Base-by-base conservation (phyloP, 2,329 filamentous ascomycete genomes). In the Allantophomopsis lycopodina region DNA sequence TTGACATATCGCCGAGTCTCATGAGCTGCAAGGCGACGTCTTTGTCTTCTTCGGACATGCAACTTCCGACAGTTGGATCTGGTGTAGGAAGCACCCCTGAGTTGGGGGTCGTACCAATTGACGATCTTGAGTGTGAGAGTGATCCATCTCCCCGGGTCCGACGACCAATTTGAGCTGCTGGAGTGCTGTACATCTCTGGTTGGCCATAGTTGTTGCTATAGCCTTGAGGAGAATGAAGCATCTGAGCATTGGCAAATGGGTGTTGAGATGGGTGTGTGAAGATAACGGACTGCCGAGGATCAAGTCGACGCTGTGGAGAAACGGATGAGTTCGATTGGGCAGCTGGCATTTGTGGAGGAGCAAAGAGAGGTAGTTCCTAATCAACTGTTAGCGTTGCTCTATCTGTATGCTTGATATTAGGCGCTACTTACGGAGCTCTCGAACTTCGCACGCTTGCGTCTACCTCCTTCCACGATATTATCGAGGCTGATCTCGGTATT, bases 401-500 rank as follows among this genome's bases (percentile, higher is more conserved):
- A 12, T 3, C 3, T 28, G 23, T 28, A 10, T 12, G 7, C 3
- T 28, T 10, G 8, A 6, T 12, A 28, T 28, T 14, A 17, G 46
- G 32, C 32, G 34, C 34, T 42, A 71, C 89, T 79, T 81, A 96
- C 89, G 62, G 89, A 95, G 66, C 89, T 96, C 61, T 96, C 89
- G 64, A 82, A 82, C 62, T 94, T 95, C 53, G 89, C 85, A 55
- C 87, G 78, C 69, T 96, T 95, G 57, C 91, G 80, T 60, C 91
- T 81, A 49, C 89, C 88, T 55, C 93, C 91, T 62, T 96, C 89
- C 45, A 98, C 83, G 60, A 98, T 96, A 58, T 98, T 98, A 51
- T 95, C 88, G 50, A 95, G 76, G 58, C 89, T 96, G 55, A 98
- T 98, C 51, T 98, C 91, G 13, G 91, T 94, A 57, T 86, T 95